phyloP scores from a whole-genome alignment of 1,284 basidiomycete species.

The Malassezia nana region DNA sequence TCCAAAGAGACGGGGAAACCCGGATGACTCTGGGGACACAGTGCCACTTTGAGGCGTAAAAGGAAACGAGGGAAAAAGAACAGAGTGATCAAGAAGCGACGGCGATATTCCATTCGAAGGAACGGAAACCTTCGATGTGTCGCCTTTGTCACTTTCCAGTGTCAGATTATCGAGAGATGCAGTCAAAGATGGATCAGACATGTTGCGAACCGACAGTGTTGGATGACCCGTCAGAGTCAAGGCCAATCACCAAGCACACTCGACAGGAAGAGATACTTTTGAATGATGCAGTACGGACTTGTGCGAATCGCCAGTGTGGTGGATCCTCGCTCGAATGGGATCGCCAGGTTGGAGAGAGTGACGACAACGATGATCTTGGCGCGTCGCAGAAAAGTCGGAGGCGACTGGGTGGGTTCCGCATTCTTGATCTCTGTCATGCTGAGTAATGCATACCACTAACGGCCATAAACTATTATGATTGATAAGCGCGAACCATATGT shows the following conservation, averaged over 20 bases:
- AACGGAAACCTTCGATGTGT: not conserved
- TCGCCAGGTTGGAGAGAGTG: not conserved
- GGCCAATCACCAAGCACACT: not conserved
- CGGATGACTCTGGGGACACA: not conserved
- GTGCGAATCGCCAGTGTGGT: too few relatives aligned
- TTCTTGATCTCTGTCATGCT: not conserved
- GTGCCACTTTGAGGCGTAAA: not conserved
- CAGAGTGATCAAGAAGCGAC: not conserved
- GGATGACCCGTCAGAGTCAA: not conserved
- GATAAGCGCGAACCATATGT: not conserved
- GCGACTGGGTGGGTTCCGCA: not conserved
- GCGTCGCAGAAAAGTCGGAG: not conserved
- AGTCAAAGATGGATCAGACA: constrained; percentile 13
- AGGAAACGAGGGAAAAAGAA: not conserved
- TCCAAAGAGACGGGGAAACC: not conserved
- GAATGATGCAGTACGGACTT: not conserved
- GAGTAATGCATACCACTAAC: not conserved
- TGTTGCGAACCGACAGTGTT: not conserved
- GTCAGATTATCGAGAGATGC: constrained; percentile 9
- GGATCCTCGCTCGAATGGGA: not conserved
- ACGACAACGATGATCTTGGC: not conserved
- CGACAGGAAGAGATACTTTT: not conserved
- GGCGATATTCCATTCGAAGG: not conserved
- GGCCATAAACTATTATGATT: not conserved
- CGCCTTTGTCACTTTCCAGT: not conserved